A percentile compares a stretch with the other conserved stretches of the same genome.
These are phyloP conservation scores for Alternaria dauci DNA, from an alignment of 2,329 filamentous ascomycete species.

Conservation along the genomic window DNA sequence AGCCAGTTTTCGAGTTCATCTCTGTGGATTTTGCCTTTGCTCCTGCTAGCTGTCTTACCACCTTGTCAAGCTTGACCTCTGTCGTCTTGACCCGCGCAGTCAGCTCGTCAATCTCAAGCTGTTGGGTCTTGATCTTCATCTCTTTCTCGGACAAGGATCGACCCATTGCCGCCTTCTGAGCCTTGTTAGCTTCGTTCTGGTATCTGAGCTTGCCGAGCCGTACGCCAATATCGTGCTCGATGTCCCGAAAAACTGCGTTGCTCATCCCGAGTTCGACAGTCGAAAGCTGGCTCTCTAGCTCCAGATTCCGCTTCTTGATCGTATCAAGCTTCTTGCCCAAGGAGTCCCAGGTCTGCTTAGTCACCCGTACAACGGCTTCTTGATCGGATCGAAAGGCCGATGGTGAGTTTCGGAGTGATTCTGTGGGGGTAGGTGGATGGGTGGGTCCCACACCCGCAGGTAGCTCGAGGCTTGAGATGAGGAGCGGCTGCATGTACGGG, in stretches of 20 bases:
- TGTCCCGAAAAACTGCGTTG: neutral
- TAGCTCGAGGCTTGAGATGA: neutral
- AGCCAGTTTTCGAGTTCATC: neutral
- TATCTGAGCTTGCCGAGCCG: slow-evolving; percentile 25
- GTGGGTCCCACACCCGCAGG: neutral
- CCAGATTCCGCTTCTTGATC: slow-evolving; percentile 11
- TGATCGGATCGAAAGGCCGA: neutral
- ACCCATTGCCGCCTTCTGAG: slow-evolving; percentile 29
- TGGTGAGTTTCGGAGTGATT: neutral
- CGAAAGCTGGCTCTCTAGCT: slow-evolving; percentile 13
- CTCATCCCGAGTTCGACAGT: neutral
- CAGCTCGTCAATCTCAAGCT: slow-evolving; percentile 21
- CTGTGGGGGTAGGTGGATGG: slow-evolving; percentile 13
- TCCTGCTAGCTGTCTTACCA: neutral
- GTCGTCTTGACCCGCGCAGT: slow-evolving; percentile 18
- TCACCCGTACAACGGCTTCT: slow-evolving; percentile 14
- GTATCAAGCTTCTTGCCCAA: slow-evolving; percentile 5
- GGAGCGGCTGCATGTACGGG: neutral
- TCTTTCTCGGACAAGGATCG: slow-evolving; percentile 27
- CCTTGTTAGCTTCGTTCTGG: slow-evolving; percentile 29
- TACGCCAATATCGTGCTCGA: slow-evolving; percentile 4
- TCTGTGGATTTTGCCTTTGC: neutral
- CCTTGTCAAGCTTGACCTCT: slow-evolving; percentile 18
- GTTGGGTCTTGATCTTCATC: slow-evolving; percentile 22
- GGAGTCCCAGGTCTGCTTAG: slow-evolving; percentile 14